These are phyloP conservation scores for Aureobasidium mangrovei DNA, from an alignment of 2,329 filamentous ascomycete genomes.

Conservation along the genomic window DNA sequence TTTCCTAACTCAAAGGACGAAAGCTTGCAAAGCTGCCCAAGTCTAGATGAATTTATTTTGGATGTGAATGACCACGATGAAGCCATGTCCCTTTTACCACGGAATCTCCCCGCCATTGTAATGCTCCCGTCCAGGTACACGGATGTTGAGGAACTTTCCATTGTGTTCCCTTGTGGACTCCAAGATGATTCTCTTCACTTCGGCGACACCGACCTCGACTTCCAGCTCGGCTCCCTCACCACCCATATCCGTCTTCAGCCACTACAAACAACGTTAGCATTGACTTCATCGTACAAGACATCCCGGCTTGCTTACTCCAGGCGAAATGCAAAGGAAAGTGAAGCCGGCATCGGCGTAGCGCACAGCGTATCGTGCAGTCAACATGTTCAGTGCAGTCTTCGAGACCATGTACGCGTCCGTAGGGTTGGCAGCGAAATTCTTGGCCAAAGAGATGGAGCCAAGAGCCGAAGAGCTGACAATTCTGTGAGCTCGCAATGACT, in stretches of 20 bases:
- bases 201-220: conserved; percentile 31
- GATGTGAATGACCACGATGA: no score
- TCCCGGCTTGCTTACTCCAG: conserved; percentile 33
- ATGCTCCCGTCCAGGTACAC: conserved; percentile 31
- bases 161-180: conserved; percentile 30
- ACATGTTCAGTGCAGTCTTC: conserved; percentile 41
- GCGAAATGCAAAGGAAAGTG: conserved; percentile 34
- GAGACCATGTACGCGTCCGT: conserved; percentile 36
- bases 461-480: conserved; percentile 33
- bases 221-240: conserved; percentile 34
- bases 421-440: conserved; percentile 19
- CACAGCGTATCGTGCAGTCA: conserved; percentile 38
- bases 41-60: no score
- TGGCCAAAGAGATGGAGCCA: conserved; percentile 32
- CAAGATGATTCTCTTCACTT: conserved; percentile 38
- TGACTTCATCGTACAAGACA: neutral
- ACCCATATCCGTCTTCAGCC: conserved; percentile 40
- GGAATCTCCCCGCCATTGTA: conserved; percentile 18
- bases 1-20: no score
- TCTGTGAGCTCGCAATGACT: neutral
- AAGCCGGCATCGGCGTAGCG: conserved; percentile 34
- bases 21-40: no score
- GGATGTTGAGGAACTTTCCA: conserved; percentile 42
- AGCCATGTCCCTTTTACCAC: conserved; percentile 5
- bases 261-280: conserved; percentile 26